Base-by-base conservation (phyloP, 768 basidiomycete species). In the Daedaleopsis nitida region DNA sequence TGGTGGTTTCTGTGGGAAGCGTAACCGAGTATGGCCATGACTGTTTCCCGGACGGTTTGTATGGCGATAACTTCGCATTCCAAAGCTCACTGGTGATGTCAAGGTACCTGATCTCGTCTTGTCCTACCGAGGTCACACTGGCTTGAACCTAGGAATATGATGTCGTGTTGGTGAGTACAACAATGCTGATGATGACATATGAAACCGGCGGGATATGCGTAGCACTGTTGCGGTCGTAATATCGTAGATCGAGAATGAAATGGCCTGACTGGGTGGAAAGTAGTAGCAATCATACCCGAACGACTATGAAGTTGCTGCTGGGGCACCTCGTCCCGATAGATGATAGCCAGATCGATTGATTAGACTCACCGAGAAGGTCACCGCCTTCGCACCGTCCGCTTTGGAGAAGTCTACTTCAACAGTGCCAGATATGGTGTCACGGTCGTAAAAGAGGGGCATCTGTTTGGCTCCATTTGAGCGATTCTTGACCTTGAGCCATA, bases 371-470 rank as follows among this genome's bases (percentile, higher is more conserved):
- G 77, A 73, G 63, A 86, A 66, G 12, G 75, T 74, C 35, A 87
- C 74, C 32, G 73, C 75, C 68, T 85, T 84, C 52, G 81, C 69
- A 13, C 74, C 77, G 57, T 84, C 82, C 16, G 80, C 70, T 65
- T 81, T 83, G 61, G 77, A 74, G 37, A 83, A 71, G 54, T 84
- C 78, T 32, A 86, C 66, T 64, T 82, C 80, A 2, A 86, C 83
- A 10, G 72, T 70, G 23, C 86, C 86, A 1, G 78, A 66, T 55
- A 88, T 74, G 14, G 66, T 59, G 66, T 88, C 83, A 11, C 77
- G 80, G 60, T 82, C 76, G 50, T 77, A 68, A 65, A 82, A 84
- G 27, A 77, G 66, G 19, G 84, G 85, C 24, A 78, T 70, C 12
- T 74, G 76, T 19, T 75, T 64, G 0, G 80, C 54, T 3, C 63